phyloP scores from a whole-genome alignment of 495 filamentous ascomycete species.

The Annulohypoxylon maeteangense region DNA sequence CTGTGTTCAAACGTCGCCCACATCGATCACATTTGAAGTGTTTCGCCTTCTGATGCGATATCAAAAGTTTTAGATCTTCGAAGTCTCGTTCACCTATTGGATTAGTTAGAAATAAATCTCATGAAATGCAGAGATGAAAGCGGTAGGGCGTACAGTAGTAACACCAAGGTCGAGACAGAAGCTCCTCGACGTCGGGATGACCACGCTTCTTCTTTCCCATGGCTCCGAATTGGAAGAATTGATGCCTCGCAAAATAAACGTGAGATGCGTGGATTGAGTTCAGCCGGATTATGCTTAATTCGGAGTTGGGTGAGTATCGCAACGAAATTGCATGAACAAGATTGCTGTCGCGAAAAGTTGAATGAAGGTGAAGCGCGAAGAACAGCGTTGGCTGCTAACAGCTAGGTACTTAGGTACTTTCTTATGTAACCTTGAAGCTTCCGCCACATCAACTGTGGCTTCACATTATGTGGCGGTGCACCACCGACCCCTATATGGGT shows the following conservation, averaged over 20 bases:
- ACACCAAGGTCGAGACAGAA: constrained; percentile 91
- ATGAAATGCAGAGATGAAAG: background rate
- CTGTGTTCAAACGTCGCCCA: constrained; percentile 87
- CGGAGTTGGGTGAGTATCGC: background rate
- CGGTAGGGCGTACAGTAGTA: constrained; percentile 80
- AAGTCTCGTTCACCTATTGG: constrained; percentile 85
- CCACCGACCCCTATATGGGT: background rate
- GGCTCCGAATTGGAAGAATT: constrained; percentile 21
- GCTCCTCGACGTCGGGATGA: constrained; percentile 85
- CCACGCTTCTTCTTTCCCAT: constrained; percentile 91
- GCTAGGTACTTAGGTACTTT: background rate
- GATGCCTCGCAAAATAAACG: background rate
- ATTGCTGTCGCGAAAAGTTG: constrained; percentile 20
- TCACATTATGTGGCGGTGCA: background rate
- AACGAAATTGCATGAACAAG: background rate
- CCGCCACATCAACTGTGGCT: background rate
- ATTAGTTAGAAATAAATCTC: constrained; percentile 40
- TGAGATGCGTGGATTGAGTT: background rate
- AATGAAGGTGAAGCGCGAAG: constrained; percentile 17
- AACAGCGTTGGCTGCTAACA: background rate
- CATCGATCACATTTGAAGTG: constrained; percentile 98
- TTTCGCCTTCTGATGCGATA: constrained; percentile 96
- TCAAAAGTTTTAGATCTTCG: constrained; percentile 94
- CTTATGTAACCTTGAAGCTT: too few species aligned
- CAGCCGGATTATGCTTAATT: background rate